Evolutionary conservation across 2,329 filamentous ascomycete species (phyloP).

Genomic region (Periglandula ipomoeae): DNA sequence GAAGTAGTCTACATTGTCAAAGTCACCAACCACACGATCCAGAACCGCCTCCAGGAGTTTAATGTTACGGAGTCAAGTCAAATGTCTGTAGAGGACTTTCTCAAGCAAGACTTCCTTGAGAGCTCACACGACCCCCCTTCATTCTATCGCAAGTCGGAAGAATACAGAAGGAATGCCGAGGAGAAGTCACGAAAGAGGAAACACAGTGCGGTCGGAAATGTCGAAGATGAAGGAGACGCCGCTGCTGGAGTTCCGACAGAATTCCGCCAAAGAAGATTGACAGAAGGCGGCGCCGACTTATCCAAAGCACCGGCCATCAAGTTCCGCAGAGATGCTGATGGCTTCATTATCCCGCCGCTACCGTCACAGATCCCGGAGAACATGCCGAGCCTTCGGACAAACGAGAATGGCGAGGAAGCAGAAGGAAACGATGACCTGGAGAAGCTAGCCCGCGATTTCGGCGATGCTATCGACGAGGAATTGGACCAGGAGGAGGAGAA

Average conservation of each 20-base stretch:
- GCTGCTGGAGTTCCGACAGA: background rate
- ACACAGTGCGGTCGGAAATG: slow-evolving; percentile 19
- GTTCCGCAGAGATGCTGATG: slow-evolving; percentile 52
- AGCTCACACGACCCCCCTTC: slow-evolving; percentile 74
- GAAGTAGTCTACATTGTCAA: slow-evolving; percentile 99
- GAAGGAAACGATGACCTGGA: slow-evolving; percentile 25
- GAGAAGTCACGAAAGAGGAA: slow-evolving; percentile 40
- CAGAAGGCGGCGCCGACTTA: slow-evolving; percentile 25
- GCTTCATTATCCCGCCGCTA: slow-evolving; percentile 53
- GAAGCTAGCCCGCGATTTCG: slow-evolving; percentile 35
- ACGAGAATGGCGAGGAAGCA: slow-evolving; percentile 9
- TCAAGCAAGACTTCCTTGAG: slow-evolving; percentile 62
- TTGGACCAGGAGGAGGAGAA: slow-evolving; percentile 11
- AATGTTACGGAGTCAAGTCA: slow-evolving; percentile 75
- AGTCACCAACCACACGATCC: slow-evolving; percentile 87
- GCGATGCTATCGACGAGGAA: slow-evolving; percentile 27
- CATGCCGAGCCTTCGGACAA: slow-evolving; percentile 12
- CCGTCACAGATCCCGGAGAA: slow-evolving; percentile 31
- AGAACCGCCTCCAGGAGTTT: slow-evolving; percentile 87
- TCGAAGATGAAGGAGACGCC: slow-evolving; percentile 11
- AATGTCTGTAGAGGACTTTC: slow-evolving; percentile 81
- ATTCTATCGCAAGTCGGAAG: slow-evolving; percentile 58
- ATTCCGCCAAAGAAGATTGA: slow-evolving; percentile 9
- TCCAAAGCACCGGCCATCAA: slow-evolving; percentile 24
- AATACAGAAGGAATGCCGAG: slow-evolving; percentile 45